Evolutionary conservation across 116 monocot species (phyloP), one percentile per base, ranked within the genome.

Genomic region (Cymodocea nodosa): DNA sequence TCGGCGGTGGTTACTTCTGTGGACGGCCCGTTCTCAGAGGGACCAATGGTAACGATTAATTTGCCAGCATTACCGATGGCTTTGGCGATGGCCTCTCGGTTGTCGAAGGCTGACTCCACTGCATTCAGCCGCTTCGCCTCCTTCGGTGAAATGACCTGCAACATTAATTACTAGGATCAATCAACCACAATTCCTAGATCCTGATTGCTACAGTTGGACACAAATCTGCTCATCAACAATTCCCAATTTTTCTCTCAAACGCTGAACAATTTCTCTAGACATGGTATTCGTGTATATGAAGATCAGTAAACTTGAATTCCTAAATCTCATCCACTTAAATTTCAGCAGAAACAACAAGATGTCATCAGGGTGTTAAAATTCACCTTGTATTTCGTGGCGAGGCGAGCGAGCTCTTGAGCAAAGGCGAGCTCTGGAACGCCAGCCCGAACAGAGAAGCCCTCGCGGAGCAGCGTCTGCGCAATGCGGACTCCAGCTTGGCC

Each of bases 51-150:
- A 52, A 85, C 77, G 17, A 83, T 84, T 54, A 84, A 84, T 67
- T 95, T 90, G 14, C 83, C 57, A 14, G 94, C 94, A 1, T 83
- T 81, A 4, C 90, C 94, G 25, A 90, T 90, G 59, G 94, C 80
- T 59, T 76, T 82, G 10, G 94, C 94, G 39, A 94, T 85, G 25
- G 89, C 63, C 60, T 94, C 87, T 0, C 84, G 70, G 62, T 80
- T 78, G 19, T 20, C 66, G 62, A 83, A 85, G 6, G 70, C 23
- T 7, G 85, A 73, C 68, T 85, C 85, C 4, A 95, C 90, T 2
- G 94, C 94, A 64, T 95, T 87, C 19, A 90, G 72, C 25, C 85
- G 79, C 51, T 77, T 78, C 9, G 87, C 80, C 54, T 89, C 87
- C 34, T 76, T 83, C 2, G 79, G 71, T 11, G 93, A 81, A 37